Percentiles rank a stretch among this genome's conserved stretches.
These are phyloP conservation scores for Gonapodya prolifera DNA, from an alignment of 192 early-diverging fungal genomes.

Conservation along the genomic window DNA sequence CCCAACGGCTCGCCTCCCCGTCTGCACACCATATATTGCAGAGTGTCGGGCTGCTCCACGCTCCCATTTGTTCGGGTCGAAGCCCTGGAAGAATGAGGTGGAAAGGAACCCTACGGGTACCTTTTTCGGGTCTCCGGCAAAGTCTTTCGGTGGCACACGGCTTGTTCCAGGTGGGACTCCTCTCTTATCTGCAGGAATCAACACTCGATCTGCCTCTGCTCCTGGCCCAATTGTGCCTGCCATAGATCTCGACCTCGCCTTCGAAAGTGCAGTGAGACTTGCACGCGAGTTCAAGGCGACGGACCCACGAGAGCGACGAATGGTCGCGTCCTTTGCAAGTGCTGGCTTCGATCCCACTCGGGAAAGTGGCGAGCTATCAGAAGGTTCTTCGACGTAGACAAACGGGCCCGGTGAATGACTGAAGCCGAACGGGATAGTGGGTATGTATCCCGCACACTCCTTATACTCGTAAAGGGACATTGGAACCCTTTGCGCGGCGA, in stretches of 20 bases:
- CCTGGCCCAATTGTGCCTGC: neutral
- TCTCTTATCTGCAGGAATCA: neutral
- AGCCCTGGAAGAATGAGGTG: neutral
- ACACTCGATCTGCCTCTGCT: neutral
- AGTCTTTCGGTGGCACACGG: neutral
- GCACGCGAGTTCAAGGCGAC: neutral
- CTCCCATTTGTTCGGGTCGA: conserved; percentile 8
- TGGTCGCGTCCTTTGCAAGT: neutral
- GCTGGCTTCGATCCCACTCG: neutral
- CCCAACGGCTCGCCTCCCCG: neutral
- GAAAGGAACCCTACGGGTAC: conserved; percentile 3
- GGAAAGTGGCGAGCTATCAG: neutral
- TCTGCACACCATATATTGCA: neutral
- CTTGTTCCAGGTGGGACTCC: neutral
- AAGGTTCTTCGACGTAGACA: conserved; percentile 1
- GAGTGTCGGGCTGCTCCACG: neutral
- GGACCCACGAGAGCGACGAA: neutral
- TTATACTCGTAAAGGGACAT: conserved; percentile 25
- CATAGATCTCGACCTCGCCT: conserved; percentile 14
- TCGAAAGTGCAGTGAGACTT: conserved; percentile 5
- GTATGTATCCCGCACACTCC: conserved; percentile 29
- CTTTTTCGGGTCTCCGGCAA: neutral
- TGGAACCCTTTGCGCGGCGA: conserved; percentile 27
- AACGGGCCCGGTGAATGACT: conserved; percentile 29
- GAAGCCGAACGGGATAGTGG: conserved; percentile 35